These are phyloP conservation scores for Aaosphaeria pasadenensis DNA, from an alignment of 2,329 filamentous ascomycete genomes.

Conservation along the genomic window DNA sequence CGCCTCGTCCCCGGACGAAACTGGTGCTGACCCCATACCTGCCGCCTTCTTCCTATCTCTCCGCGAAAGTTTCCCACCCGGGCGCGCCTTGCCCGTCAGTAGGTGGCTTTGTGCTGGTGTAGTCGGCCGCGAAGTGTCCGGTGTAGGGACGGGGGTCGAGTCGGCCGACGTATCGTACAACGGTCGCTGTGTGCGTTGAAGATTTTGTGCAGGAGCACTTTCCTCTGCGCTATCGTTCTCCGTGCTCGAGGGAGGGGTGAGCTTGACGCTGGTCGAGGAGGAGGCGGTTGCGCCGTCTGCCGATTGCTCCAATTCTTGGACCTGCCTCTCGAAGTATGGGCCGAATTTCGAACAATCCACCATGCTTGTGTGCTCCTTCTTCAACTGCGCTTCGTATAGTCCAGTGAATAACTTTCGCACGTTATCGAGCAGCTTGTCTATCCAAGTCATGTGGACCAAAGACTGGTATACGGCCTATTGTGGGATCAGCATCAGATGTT, in stretches of 20 bases:
- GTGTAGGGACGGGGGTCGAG: conserved; percentile 66
- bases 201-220: conserved; percentile 43
- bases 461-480: conserved; percentile 90
- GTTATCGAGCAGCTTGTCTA: conserved; percentile 94
- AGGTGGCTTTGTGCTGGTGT: conserved; percentile 69
- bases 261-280: conserved; percentile 39
- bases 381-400: conserved; percentile 84
- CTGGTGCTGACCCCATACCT: conserved; percentile 53
- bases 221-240: conserved; percentile 49
- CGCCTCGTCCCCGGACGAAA: conserved; percentile 82
- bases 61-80: conserved; percentile 73
- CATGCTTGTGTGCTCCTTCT: conserved; percentile 72
- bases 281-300: conserved; percentile 31
- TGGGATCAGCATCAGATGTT: conserved; percentile 2
- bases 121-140: conserved; percentile 73
- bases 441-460: conserved; percentile 91
- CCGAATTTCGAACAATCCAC: conserved; percentile 78
- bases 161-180: conserved; percentile 58
- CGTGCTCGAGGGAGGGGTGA: conserved; percentile 52
- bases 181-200: conserved; percentile 43
- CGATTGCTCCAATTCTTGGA: conserved; percentile 72
- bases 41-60: conserved; percentile 70
- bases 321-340: conserved; percentile 90
- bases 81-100: conserved; percentile 70
- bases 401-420: conserved; percentile 89